Conservation (phyloP, 192 early-diverging fungal species). For the Linnemannia elongata region DNA sequence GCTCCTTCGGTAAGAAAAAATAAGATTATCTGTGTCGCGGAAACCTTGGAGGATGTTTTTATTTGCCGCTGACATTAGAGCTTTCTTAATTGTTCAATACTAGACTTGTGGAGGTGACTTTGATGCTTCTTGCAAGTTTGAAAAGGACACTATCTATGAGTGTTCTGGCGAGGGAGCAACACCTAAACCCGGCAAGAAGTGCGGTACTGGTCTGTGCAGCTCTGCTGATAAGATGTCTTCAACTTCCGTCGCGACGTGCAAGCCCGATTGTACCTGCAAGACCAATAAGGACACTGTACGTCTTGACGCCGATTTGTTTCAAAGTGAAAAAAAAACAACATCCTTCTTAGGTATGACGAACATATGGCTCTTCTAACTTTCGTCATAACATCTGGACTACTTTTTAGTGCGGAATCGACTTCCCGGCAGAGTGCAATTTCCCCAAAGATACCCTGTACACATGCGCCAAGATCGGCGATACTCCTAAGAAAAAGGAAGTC, state of each 20-base stretch:
- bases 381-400: too few relatives aligned
- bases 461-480: not conserved
- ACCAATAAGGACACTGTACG: conserved; percentile 14
- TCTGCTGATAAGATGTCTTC: not conserved
- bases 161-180: not conserved
- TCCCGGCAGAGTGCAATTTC: not conserved
- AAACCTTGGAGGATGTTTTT: not conserved
- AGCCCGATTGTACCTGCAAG: conserved; percentile 26
- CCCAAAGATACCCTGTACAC: conserved; percentile 15
- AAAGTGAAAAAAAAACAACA: too few relatives aligned
- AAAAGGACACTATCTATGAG: not conserved
- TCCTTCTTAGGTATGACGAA: not conserved
- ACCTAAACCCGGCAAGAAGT: not conserved
- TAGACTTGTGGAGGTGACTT: conserved; percentile 27
- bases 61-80: not conserved
- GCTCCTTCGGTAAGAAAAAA: conserved; percentile 6
- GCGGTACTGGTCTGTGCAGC: not conserved
- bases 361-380: not conserved
- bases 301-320: not conserved
- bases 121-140: not conserved
- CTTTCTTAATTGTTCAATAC: not conserved
- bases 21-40: not conserved
- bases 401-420: conserved; percentile 22
- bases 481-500: not conserved
- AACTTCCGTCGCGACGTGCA: not conserved